These are phyloP conservation scores for Recurvomyces mirabilis DNA, from an alignment of 495 filamentous ascomycete genomes.

Conservation along the genomic window DNA sequence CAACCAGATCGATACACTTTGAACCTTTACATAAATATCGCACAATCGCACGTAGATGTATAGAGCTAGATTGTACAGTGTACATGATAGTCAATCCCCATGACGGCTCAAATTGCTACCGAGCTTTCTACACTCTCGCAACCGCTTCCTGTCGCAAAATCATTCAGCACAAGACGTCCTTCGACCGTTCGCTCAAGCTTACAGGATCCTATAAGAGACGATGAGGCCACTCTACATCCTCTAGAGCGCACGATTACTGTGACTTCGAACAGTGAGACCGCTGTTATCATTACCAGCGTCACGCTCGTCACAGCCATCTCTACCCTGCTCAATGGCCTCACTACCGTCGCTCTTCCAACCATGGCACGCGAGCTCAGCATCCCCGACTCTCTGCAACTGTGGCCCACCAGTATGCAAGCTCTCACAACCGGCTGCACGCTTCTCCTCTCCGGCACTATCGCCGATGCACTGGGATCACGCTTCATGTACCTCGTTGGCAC, in stretches of 20 bases:
- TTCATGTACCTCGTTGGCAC: conserved; percentile 37
- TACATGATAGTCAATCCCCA: too few species aligned
- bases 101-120: too few species aligned
- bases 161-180: too few species aligned
- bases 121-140: too few species aligned
- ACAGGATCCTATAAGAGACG: too few species aligned
- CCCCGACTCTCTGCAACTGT: conserved; percentile 7
- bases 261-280: conserved; percentile 21
- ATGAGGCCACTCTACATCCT: background rate
- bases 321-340: conserved; percentile 33
- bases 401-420: conserved; percentile 28
- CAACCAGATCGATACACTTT: too few species aligned
- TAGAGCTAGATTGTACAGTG: too few species aligned
- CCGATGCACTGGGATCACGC: conserved; percentile 40
- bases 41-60: too few species aligned
- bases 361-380: conserved; percentile 34
- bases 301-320: conserved; percentile 28
- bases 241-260: conserved; percentile 7
- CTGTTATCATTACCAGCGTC: conserved; percentile 34
- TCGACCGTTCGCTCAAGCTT: too few species aligned
- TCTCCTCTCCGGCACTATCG: conserved; percentile 40
- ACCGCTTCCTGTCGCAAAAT: too few species aligned
- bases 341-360: conserved; percentile 39
- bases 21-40: too few species aligned
- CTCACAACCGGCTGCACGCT: conserved; percentile 35